These are phyloP conservation scores for Chaetoscypha palmicola DNA, from an alignment of 2,329 filamentous ascomycete species.

Conservation along the genomic window DNA sequence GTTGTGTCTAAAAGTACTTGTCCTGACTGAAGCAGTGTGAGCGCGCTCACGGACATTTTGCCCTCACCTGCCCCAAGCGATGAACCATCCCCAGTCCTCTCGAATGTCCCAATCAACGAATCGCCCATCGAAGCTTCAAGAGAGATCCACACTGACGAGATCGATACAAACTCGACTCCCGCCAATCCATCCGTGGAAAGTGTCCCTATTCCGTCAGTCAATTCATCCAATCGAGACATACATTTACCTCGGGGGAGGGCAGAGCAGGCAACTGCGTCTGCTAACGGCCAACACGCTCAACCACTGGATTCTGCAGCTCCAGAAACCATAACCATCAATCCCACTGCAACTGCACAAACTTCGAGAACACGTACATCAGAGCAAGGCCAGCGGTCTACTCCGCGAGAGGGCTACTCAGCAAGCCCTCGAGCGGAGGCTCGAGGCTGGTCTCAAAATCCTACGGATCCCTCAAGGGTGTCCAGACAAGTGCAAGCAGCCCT, in stretches of 20 bases:
- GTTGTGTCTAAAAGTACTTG: no score
- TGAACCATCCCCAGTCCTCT: constrained; percentile 43
- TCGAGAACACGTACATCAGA: no score
- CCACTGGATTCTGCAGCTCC: no score
- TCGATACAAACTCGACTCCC: neutral
- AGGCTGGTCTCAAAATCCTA: no score
- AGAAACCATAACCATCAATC: no score
- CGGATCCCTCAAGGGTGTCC: no score
- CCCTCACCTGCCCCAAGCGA: constrained; percentile 59
- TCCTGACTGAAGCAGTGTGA: neutral
- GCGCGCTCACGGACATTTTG: constrained; percentile 35
- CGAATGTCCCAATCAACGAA: constrained; percentile 30
- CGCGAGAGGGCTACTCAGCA: no score
- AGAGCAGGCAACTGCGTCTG: neutral
- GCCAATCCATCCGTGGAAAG: neutral
- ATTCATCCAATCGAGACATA: neutral
- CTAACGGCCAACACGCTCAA: no score
- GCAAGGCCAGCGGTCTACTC: no score
- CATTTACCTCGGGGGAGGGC: neutral
- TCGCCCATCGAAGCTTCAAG: constrained; percentile 7
- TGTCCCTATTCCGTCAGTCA: neutral
- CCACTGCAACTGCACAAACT: no score
- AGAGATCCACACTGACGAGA: constrained; percentile 4
- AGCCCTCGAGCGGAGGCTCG: no score
- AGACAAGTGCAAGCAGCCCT: no score